Evolutionary conservation across 2,329 filamentous ascomycete genomes (phyloP).

Genomic region (Metarhizium guizhouense): DNA sequence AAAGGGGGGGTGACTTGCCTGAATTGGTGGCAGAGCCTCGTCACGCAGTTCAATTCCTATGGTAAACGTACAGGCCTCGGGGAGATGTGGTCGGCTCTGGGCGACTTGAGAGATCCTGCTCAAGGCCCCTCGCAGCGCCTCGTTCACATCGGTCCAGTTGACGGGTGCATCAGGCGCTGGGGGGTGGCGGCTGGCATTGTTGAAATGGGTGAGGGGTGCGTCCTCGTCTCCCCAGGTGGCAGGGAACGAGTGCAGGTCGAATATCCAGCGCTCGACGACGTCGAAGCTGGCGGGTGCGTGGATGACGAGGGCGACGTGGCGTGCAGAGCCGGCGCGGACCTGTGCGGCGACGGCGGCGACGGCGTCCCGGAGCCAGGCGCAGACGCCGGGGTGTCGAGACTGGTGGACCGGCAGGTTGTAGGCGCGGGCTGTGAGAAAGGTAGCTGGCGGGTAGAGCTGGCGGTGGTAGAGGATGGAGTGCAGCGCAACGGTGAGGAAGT

Average conservation of each 20-base stretch:
- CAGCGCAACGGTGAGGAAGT: conserved; percentile 73
- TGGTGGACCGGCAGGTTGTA: conserved; percentile 82
- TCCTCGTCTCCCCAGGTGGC: conserved; percentile 1
- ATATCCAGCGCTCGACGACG: conserved; percentile 54
- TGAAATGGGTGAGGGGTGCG: conserved; percentile 3
- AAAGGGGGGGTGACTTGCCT: conserved; percentile 29
- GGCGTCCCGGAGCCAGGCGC: conserved; percentile 77
- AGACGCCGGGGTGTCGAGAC: conserved; percentile 77
- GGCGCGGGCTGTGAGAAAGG: conserved; percentile 71
- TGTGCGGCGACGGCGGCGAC: conserved; percentile 63
- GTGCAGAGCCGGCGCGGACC: conserved; percentile 48
- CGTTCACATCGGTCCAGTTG: conserved; percentile 55
- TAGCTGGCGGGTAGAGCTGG: conserved; percentile 63
- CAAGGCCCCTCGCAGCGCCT: conserved; percentile 63
- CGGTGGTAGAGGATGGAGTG: conserved; percentile 84
- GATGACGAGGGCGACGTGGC: conserved; percentile 39
- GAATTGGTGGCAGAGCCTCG: conserved; percentile 47
- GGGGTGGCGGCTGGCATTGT: conserved; percentile 13
- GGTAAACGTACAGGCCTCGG: conserved; percentile 62
- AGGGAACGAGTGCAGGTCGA: conserved; percentile 47
- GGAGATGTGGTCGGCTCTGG: conserved; percentile 47
- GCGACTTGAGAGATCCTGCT: conserved; percentile 51
- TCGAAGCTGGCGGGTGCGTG: conserved; percentile 28
- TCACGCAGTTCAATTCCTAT: conserved; percentile 66
- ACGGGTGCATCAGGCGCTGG: conserved; percentile 20